Evolutionary conservation across 345 rosid species (phyloP), one percentile per base, ranked within the genome.

Genomic region (Geranium rotundifolium): DNA sequence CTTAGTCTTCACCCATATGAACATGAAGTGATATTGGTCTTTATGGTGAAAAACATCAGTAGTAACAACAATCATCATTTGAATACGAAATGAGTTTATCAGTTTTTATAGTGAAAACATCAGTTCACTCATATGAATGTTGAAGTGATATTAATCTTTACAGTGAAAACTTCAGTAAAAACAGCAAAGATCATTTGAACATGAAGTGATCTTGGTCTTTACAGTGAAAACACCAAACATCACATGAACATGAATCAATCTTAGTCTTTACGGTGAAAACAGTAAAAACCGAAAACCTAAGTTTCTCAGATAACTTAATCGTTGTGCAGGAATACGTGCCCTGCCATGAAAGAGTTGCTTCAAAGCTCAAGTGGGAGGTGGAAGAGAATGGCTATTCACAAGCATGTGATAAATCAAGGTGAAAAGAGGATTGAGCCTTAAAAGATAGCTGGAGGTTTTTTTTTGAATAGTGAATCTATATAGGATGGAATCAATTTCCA

Each of bases 351-450:
- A 77, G 84, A 67, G 92, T 77, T 62, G 91, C 88, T 57, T 74
- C 97, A 4, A 88, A 81, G 77, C 75, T 88, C 81, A 85, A 81
- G 70, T 93, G 99, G 97, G 97, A 93, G 75, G 80, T 81, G 67
- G 90, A 90, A 77, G 86, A 82, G 69, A 82, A 80, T 65, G 84
- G 80, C 68, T 85, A 84, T 75, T 57, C 88, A 56, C 75, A 80
- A 67, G 61, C 74, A 16, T 81, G 78, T 72, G 83, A 73, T 63
- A 70, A 80, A 19, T 74, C 86, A 23, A 78, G 83, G 70, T 76
- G 67, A 80, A 1, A 23, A 23, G 27, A 23, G 27, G 27, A 4
- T 34, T 34, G 41, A 57, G 8, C 6, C 41, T 2, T 15, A 39
- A 23, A 46, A 66, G 41, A 46, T 18, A 50, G 19, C 17, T 65